Base-by-base conservation (phyloP, 2,329 filamentous ascomycete species). In the Cryphonectria nitschkei region DNA sequence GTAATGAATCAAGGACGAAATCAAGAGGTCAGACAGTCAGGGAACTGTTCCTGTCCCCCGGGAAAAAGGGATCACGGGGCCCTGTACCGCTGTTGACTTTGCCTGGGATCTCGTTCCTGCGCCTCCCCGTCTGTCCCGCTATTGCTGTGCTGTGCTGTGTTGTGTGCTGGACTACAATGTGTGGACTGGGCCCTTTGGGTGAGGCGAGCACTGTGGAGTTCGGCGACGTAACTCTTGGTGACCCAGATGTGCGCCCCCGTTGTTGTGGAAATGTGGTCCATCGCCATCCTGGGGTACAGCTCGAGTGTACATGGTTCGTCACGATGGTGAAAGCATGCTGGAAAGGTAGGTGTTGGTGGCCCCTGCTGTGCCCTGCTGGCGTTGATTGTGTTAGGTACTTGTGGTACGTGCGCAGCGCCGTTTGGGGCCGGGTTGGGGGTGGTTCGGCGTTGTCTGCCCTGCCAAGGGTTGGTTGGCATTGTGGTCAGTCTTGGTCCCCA, bases 101-200 rank as follows among this genome's bases (percentile, higher is more conserved):
- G 56, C 56, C 66, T 39, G 26, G 41, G 56, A 62, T 68, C 56
- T 70, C 56, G 68, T 71, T 71, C 71, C 71, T 73, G 71, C 60
- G 63, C 68, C 56, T 68, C 68, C 65, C 65, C 65, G 41, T 66
- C 58, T 41, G 43, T 63, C 65, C 68, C 58, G 65, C 16, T 60
- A 60, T 56, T 46, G 60, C 60, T 62, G 56, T 54, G 46, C 62
- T 65, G 65, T 39, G 60, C 19, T 39, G 60, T 62, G 37, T 34
- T 39, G 34, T 63, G 46, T 50, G 46, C 22, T 46, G 43, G 7
- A 46, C 43, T 22, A 7, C 43, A 22, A 19, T 22, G 6, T 5
- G 19, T 46, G 19, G 43, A 46, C 43, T 46, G 37, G 37, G 37
- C 37, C 37, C 9, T 39, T 39, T 19, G 43, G 43, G 4, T 46